phyloP scores from a whole-genome alignment of 192 early-diverging fungal species.

The Haplosporangium gracile region DNA sequence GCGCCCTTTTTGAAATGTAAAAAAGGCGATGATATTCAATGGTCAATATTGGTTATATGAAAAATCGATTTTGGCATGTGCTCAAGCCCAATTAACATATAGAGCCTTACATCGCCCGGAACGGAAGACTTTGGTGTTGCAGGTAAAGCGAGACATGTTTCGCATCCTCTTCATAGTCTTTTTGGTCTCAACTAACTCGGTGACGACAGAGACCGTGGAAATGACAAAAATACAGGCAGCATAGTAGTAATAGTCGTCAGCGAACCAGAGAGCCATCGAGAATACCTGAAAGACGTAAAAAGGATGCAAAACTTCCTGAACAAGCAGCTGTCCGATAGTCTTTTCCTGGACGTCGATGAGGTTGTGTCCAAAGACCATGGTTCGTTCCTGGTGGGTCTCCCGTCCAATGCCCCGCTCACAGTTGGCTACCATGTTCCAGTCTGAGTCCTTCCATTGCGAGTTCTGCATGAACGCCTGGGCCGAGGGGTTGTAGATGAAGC shows the following conservation, averaged over 20 bases:
- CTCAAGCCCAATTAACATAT: too few species aligned
- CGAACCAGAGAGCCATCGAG: conserved; percentile 83
- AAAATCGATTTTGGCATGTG: neutral
- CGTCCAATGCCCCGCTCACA: conserved; percentile 68
- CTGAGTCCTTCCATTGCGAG: conserved; percentile 67
- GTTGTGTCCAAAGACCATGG: conserved; percentile 79
- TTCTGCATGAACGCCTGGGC: conserved; percentile 62
- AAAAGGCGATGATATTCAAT: conserved; percentile 54
- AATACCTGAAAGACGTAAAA: conserved; percentile 88
- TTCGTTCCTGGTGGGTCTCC: conserved; percentile 68
- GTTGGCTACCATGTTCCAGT: conserved; percentile 58
- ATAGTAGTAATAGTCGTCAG: conserved; percentile 98
- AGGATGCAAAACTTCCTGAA: conserved; percentile 86
- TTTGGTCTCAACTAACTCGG: conserved; percentile 52
- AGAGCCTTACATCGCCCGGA: conserved; percentile 64
- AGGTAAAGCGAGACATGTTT: conserved; percentile 91
- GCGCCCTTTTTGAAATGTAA: conserved; percentile 42
- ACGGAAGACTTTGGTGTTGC: conserved; percentile 83
- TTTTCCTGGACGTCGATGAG: conserved; percentile 79
- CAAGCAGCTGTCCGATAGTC: conserved; percentile 67
- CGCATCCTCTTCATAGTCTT: conserved; percentile 79
- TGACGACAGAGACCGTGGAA: conserved; percentile 74
- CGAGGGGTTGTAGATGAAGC: conserved; percentile 67
- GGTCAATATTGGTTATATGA: neutral
- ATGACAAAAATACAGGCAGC: conserved; percentile 94